Conservation (phyloP, 2,329 filamentous ascomycete genomes). For the Akanthomyces dipterigenus region DNA sequence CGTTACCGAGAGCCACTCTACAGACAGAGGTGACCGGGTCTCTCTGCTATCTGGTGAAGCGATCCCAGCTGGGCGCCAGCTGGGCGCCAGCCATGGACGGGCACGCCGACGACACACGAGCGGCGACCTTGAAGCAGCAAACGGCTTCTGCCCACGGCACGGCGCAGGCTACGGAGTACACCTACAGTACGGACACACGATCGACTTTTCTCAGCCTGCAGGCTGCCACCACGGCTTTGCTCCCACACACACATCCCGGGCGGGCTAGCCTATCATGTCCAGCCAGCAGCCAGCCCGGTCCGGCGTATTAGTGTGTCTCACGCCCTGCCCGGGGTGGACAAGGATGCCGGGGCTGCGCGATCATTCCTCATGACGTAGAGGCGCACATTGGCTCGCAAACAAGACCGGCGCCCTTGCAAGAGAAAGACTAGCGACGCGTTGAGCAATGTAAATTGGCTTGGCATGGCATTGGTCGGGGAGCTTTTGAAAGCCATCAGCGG, state of each 20-base stretch:
- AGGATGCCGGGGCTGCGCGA: not conserved
- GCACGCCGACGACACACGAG: constrained; percentile 4
- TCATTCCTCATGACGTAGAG: constrained; percentile 12
- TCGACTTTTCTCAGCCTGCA: not conserved
- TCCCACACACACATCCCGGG: not conserved
- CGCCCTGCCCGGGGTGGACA: constrained; percentile 4
- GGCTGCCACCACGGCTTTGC: not conserved
- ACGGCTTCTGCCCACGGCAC: constrained; percentile 5
- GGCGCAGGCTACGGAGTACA: no score
- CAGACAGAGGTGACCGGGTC: not conserved
- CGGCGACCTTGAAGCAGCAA: not conserved
- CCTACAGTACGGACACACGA: no score
- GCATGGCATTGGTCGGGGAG: not conserved
- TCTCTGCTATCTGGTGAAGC: not conserved
- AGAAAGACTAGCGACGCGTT: not conserved
- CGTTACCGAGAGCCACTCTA: constrained; percentile 4
- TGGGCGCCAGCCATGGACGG: not conserved
- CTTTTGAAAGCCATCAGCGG: not conserved
- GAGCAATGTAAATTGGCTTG: constrained; percentile 9
- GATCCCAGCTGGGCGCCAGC: not conserved
- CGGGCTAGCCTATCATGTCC: not conserved
- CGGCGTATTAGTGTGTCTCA: constrained; percentile 7
- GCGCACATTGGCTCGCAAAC: not conserved
- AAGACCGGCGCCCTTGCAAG: not conserved
- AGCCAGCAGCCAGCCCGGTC: not conserved